Conservation (phyloP, 1,139 yeast species). For the Debaryomycetaceae sp. region DNA sequence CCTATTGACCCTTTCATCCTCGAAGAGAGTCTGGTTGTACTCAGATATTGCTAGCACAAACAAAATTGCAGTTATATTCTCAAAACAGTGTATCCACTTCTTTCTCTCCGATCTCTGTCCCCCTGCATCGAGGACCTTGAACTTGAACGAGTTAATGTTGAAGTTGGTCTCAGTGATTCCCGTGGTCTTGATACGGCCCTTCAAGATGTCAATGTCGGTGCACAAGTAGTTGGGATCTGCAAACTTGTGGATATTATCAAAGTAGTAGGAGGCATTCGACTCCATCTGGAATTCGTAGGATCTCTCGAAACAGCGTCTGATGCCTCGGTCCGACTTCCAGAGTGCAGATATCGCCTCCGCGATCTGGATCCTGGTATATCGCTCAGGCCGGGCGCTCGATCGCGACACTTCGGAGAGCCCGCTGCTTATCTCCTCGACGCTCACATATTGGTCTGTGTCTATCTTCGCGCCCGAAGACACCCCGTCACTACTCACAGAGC, state of each 20-base stretch:
- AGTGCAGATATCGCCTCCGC: slow-evolving; percentile 65
- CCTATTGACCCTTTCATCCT: slow-evolving; percentile 83
- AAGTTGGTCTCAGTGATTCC: slow-evolving; percentile 91
- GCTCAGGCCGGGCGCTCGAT: neutral
- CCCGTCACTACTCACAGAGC: neutral
- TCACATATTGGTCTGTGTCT: slow-evolving; percentile 5
- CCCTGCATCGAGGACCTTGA: slow-evolving; percentile 90
- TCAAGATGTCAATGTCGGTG: slow-evolving; percentile 76
- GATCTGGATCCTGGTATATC: slow-evolving; percentile 34
- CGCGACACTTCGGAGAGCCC: slow-evolving; percentile 7
- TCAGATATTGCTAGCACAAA: slow-evolving; percentile 93
- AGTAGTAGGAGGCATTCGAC: slow-evolving; percentile 74
- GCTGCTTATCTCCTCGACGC: slow-evolving; percentile 7
- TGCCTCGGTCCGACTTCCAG: slow-evolving; percentile 71
- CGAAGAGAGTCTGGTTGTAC: slow-evolving; percentile 88
- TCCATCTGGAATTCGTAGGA: slow-evolving; percentile 81
- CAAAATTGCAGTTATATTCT: slow-evolving; percentile 82
- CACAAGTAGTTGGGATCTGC: slow-evolving; percentile 66
- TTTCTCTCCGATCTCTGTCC: slow-evolving; percentile 93
- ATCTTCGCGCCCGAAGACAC: neutral
- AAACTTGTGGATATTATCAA: slow-evolving; percentile 63
- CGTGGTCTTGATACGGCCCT: slow-evolving; percentile 91
- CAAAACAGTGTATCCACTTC: slow-evolving; percentile 96
- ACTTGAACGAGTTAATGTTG: slow-evolving; percentile 59
- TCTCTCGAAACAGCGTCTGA: slow-evolving; percentile 55